Evolutionary conservation across 345 rosid genomes (phyloP).

Genomic region (Camelina neglecta): DNA sequence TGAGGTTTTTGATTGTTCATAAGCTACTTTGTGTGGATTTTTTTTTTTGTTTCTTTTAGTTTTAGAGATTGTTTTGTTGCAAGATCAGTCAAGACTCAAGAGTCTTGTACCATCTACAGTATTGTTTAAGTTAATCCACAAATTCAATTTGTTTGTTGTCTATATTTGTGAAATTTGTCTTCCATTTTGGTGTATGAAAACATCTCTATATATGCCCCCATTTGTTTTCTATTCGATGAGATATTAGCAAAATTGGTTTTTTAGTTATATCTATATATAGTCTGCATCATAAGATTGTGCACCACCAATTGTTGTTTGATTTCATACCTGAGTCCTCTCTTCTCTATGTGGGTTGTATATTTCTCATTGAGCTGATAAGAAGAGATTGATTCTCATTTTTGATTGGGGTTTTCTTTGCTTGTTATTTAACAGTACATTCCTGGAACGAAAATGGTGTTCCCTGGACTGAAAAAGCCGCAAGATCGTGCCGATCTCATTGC

Average conservation of each 20-base stretch:
- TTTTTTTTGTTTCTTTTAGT: too few relatives aligned
- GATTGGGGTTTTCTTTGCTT: neutral
- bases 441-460: constrained; percentile 88
- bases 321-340: too few relatives aligned
- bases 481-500: constrained; percentile 82
- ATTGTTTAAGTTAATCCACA: too few relatives aligned
- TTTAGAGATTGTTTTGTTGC: too few relatives aligned
- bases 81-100: too few relatives aligned
- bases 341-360: neutral
- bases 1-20: too few relatives aligned
- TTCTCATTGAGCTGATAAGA: neutral
- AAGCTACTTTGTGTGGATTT: too few relatives aligned
- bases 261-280: too few relatives aligned
- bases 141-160: neutral
- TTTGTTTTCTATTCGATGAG: neutral
- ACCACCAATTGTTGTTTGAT: too few relatives aligned
- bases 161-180: neutral
- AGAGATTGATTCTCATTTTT: neutral
- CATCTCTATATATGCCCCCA: neutral
- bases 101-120: too few relatives aligned
- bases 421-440: constrained; percentile 67
- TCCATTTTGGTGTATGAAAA: neutral
- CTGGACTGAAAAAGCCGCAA: constrained; percentile 85
- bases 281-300: too few relatives aligned
- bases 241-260: too few relatives aligned